A percentile compares a stretch with the other conserved stretches of the same genome.
Evolutionary conservation across 495 filamentous ascomycete species (phyloP).

Genomic region (Chaetomium fimeti): DNA sequence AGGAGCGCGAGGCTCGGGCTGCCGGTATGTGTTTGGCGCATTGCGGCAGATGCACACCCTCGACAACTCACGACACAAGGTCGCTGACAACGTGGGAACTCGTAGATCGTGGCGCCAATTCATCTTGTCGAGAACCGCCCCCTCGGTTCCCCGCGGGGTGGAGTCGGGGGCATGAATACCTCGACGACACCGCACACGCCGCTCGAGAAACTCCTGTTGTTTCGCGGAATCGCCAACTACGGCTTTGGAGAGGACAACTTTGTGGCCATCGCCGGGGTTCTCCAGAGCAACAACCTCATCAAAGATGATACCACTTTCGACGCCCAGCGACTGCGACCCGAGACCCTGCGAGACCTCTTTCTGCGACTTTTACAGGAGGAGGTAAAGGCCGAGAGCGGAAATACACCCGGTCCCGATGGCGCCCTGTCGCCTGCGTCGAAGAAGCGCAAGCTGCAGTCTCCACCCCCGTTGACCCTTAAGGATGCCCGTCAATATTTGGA

Average conservation of each 20-base stretch:
- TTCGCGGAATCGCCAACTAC: slow-evolving; percentile 73
- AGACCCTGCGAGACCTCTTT: slow-evolving; percentile 76
- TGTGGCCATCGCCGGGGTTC: slow-evolving; percentile 64
- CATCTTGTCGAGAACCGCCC: slow-evolving; percentile 49
- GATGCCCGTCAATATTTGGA: slow-evolving; percentile 63
- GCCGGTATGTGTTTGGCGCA: slow-evolving; percentile 30
- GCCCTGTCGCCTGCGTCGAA: slow-evolving; percentile 54
- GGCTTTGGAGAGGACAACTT: slow-evolving; percentile 67
- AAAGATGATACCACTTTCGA: slow-evolving; percentile 67
- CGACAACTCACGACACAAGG: neutral
- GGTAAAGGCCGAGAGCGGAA: slow-evolving; percentile 42
- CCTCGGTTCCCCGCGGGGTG: slow-evolving; percentile 58
- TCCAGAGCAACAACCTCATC: slow-evolving; percentile 69
- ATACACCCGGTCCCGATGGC: slow-evolving; percentile 36
- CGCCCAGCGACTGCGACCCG: slow-evolving; percentile 68
- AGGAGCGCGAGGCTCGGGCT: slow-evolving; percentile 28
- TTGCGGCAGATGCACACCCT: neutral
- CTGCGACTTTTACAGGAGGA: slow-evolving; percentile 74
- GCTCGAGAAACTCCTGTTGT: slow-evolving; percentile 85
- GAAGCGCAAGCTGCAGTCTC: slow-evolving; percentile 71
- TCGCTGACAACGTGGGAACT: slow-evolving; percentile 8
- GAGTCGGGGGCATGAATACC: slow-evolving; percentile 55
- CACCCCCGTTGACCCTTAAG: slow-evolving; percentile 59
- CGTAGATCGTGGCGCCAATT: slow-evolving; percentile 53
- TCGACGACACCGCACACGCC: slow-evolving; percentile 61